phyloP scores from a whole-genome alignment of 768 basidiomycete genomes.

The Boletus bicolor region DNA sequence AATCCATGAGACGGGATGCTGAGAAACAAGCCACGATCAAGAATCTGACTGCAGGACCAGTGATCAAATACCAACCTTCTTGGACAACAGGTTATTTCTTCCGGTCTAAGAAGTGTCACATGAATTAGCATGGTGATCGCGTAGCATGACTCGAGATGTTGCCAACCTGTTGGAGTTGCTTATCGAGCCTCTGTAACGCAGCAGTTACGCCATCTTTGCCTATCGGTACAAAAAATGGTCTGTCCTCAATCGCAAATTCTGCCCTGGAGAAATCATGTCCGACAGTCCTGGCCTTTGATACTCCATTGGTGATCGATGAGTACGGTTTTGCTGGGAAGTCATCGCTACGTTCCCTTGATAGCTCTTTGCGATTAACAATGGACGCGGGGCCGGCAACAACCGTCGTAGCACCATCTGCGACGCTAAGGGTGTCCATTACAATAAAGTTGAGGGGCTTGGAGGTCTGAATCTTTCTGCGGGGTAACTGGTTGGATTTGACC shows the following conservation, averaged over 20 bases:
- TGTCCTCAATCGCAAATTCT: constrained; percentile 52
- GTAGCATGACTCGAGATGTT: neutral
- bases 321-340: constrained; percentile 25
- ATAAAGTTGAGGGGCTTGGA: neutral
- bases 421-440: constrained; percentile 33
- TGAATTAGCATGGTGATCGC: constrained; percentile 2
- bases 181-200: constrained; percentile 69
- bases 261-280: constrained; percentile 42
- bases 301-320: constrained; percentile 3
- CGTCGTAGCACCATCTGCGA: constrained; percentile 46
- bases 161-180: constrained; percentile 45
- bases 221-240: constrained; percentile 72
- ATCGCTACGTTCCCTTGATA: constrained; percentile 17
- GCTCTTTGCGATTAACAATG: constrained; percentile 22
- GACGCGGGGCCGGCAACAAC: constrained; percentile 40
- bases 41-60: neutral
- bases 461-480: neutral
- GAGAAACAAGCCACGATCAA: neutral
- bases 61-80: constrained; percentile 41
- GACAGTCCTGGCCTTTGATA: constrained; percentile 12
- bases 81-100: constrained; percentile 55
- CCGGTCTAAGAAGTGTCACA: constrained; percentile 44
- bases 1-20: constrained; percentile 65
- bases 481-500: neutral
- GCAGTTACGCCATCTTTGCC: constrained; percentile 61